Percentiles rank a stretch among this genome's conserved stretches.
These are phyloP conservation scores for Penicillium manginii DNA, from an alignment of 495 filamentous ascomycete genomes.

Conservation along the genomic window DNA sequence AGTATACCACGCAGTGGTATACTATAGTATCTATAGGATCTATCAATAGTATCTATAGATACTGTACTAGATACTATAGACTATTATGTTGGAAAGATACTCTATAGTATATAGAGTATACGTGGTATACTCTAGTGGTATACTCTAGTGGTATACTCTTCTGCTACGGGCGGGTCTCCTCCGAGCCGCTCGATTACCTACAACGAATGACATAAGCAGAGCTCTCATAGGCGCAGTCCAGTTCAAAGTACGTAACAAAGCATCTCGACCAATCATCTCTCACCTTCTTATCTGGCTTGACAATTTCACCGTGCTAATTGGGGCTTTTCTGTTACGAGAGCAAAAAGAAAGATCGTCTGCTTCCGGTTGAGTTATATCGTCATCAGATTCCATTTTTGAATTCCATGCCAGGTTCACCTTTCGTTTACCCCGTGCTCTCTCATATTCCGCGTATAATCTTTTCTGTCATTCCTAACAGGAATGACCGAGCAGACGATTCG, in stretches of 20 bases:
- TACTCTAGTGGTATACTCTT: not conserved
- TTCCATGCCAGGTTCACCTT: not conserved
- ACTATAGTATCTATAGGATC: not conserved
- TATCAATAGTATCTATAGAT: too few relatives aligned
- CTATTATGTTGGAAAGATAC: too few relatives aligned
- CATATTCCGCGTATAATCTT: not conserved
- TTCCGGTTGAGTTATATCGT: slow-evolving; percentile 16
- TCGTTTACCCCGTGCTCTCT: not conserved
- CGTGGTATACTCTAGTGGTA: not conserved
- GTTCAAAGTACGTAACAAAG: slow-evolving; percentile 33
- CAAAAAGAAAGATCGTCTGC: slow-evolving; percentile 32
- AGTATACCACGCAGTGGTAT: too few relatives aligned
- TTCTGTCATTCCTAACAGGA: slow-evolving; percentile 15
- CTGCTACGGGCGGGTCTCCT: not conserved
- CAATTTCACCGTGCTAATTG: slow-evolving; percentile 31
- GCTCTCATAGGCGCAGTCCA: not conserved
- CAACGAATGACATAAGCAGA: slow-evolving; percentile 2
- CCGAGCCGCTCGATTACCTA: not conserved
- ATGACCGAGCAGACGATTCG: slow-evolving; percentile 39
- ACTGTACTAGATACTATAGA: too few relatives aligned
- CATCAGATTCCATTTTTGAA: slow-evolving; percentile 16
- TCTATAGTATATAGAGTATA: not conserved
- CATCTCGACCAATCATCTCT: slow-evolving; percentile 22
- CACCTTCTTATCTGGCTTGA: slow-evolving; percentile 30
- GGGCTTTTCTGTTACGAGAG: slow-evolving; percentile 32